Conservation (phyloP, 2,329 filamentous ascomycete species). For the Colletotrichum sp. region DNA sequence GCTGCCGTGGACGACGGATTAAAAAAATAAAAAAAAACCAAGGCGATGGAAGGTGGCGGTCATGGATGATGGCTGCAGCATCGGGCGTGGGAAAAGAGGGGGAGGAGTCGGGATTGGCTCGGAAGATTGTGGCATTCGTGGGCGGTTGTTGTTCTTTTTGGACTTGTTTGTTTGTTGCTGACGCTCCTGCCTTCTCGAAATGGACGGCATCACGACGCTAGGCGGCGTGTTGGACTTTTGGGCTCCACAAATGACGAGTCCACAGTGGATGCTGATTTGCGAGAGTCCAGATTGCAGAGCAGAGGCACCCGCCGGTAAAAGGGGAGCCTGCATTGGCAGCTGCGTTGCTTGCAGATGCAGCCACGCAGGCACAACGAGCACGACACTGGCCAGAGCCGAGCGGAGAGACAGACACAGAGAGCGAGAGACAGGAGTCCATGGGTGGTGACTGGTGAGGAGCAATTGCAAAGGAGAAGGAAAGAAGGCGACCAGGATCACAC, state of each 20-base stretch:
- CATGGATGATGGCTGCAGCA: neutral
- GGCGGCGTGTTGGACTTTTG: neutral
- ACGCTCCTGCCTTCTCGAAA: constrained; percentile 11
- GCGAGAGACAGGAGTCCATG: neutral
- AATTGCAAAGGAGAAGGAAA: neutral
- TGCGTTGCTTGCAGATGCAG: neutral
- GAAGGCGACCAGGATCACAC: neutral
- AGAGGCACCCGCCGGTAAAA: neutral
- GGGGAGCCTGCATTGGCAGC: neutral
- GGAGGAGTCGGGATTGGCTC: neutral
- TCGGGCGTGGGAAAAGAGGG: neutral
- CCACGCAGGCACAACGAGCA: neutral
- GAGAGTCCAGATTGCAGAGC: constrained; percentile 12
- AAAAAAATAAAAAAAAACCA: neutral
- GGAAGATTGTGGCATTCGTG: neutral
- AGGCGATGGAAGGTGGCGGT: neutral
- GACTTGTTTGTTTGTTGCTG: constrained; percentile 2
- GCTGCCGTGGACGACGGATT: neutral
- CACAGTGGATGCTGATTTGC: constrained; percentile 14
- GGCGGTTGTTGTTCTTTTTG: neutral
- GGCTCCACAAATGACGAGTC: neutral
- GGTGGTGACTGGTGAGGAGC: neutral
- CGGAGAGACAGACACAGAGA: neutral
- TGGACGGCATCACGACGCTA: constrained; percentile 19
- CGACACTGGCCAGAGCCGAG: neutral